phyloP scores from a whole-genome alignment of 352 stramenopile genomes.

The Phytophthora fragariaefolia region DNA sequence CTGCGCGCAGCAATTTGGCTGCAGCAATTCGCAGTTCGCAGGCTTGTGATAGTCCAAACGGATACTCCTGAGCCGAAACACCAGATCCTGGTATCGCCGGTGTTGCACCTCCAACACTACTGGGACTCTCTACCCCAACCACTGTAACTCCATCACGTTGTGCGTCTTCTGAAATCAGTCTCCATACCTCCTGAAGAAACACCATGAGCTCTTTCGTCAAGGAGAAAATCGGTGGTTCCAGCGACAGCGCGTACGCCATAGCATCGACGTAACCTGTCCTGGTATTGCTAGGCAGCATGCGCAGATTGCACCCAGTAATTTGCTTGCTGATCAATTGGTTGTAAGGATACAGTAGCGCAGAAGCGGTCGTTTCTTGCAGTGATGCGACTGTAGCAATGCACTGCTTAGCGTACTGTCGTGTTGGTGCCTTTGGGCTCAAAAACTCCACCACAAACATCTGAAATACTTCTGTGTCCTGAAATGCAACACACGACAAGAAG shows the following conservation, averaged over 20 bases:
- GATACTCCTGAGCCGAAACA: constrained; percentile 85
- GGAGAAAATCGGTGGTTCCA: constrained; percentile 82
- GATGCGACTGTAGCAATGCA: constrained; percentile 68
- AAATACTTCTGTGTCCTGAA: constrained; percentile 88
- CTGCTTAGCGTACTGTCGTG: constrained; percentile 73
- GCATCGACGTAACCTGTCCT: constrained; percentile 87
- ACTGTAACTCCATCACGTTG: constrained; percentile 37
- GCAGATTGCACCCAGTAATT: constrained; percentile 81
- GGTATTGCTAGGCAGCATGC: constrained; percentile 68
- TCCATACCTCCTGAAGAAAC: constrained; percentile 89
- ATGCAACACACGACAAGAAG: constrained; percentile 74
- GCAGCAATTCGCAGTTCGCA: constrained; percentile 88
- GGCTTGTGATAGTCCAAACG: constrained; percentile 82
- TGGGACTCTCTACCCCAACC: constrained; percentile 35
- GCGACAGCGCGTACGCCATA: constrained; percentile 79
- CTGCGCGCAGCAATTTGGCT: constrained; percentile 87
- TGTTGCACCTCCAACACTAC: constrained; percentile 28
- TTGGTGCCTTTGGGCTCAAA: constrained; percentile 74
- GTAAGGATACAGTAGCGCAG: constrained; percentile 81
- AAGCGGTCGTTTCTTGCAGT: constrained; percentile 64
- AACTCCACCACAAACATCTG: constrained; percentile 91
- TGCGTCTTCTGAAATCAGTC: constrained; percentile 79
- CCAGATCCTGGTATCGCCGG: constrained; percentile 40
- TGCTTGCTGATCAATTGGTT: constrained; percentile 88
- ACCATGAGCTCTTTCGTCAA: constrained; percentile 87